These are phyloP conservation scores for Fusarium annulatum DNA, from an alignment of 2,329 filamentous ascomycete genomes.

Conservation along the genomic window DNA sequence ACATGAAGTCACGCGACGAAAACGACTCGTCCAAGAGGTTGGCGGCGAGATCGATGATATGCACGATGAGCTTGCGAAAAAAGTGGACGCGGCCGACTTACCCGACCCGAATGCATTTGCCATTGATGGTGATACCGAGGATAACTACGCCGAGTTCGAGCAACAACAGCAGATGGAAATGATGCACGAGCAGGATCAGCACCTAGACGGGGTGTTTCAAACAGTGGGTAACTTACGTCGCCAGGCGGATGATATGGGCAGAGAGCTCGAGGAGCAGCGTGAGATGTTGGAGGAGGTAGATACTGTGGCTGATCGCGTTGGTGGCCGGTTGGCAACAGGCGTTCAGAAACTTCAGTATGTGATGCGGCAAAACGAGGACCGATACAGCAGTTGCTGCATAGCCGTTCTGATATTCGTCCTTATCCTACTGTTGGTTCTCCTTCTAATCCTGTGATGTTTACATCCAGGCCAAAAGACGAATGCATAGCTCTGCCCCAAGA, in stretches of 20 bases:
- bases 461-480: neutral
- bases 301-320: slow-evolving; percentile 84
- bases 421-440: slow-evolving; percentile 84
- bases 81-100: slow-evolving; percentile 60
- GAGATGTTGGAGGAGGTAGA: slow-evolving; percentile 91
- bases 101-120: slow-evolving; percentile 68
- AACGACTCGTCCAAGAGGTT: slow-evolving; percentile 88
- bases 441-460: slow-evolving; percentile 67
- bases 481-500: slow-evolving; percentile 1
- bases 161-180: slow-evolving; percentile 90
- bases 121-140: slow-evolving; percentile 60
- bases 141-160: slow-evolving; percentile 82
- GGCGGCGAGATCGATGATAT: slow-evolving; percentile 89
- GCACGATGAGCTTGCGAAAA: slow-evolving; percentile 80
- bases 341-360: slow-evolving; percentile 88
- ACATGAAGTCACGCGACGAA: slow-evolving; percentile 82
- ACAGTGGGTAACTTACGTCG: slow-evolving; percentile 91
- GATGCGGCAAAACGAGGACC: slow-evolving; percentile 90
- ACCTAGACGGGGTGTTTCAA: slow-evolving; percentile 90
- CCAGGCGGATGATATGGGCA: slow-evolving; percentile 95
- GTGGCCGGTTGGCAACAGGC: slow-evolving; percentile 84
- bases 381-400: slow-evolving; percentile 89
- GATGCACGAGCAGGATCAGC: slow-evolving; percentile 94
- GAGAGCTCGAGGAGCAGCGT: slow-evolving; percentile 93
- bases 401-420: slow-evolving; percentile 87